Base-by-base conservation (phyloP, 2,329 filamentous ascomycete species). In the Phoma herbarum region DNA sequence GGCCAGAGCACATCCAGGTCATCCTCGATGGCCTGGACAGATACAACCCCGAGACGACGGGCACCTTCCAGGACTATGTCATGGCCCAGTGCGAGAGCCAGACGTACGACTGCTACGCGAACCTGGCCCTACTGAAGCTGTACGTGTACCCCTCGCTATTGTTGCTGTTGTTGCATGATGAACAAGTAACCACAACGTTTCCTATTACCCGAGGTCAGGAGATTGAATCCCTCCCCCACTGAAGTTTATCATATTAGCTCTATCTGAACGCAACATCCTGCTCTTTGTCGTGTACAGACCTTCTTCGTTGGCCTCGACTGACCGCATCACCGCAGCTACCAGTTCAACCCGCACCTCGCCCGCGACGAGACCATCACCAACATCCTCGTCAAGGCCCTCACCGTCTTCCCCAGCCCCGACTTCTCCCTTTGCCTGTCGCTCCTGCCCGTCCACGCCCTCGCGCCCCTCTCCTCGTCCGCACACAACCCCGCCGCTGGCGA, bases 351-450 rank as follows among this genome's bases (percentile, higher is more conserved):
- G 51, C 93, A 98, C 84, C 92, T 97, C 71, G 89, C 93, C 77
- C 94, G 95, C 84, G 91, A 97, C 76, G 95, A 99, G 81, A 92
- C 94, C 75, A 93, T 95, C 80, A 98, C 95, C 85, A 98, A 98
- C 86, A 91, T 98, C 82, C 92, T 99, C 78, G 93, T 96, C 84
- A 99, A 98, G 85, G 87, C 93, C 68, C 89, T 99, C 77, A 97
- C 94, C 70, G 91, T 97, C 82, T 99, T 99, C 85, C 95, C 95
- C 65, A 93, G 91, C 20, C 88, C 95, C 43, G 93, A 98, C 80
- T 99, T 98, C 88, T 90, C 89, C 71, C 92, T 98, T 72, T 90
- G 91, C 73, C 89, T 99, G 62, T 92, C 96, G 76, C 92, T 99
- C 66, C 93, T 99, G 75, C 92, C 93, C 64, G 90, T 94, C 45